Percentiles rank a stretch among this genome's conserved stretches.
phyloP scores from a whole-genome alignment of 2,329 filamentous ascomycete genomes.

The Claviceps pusilla region DNA sequence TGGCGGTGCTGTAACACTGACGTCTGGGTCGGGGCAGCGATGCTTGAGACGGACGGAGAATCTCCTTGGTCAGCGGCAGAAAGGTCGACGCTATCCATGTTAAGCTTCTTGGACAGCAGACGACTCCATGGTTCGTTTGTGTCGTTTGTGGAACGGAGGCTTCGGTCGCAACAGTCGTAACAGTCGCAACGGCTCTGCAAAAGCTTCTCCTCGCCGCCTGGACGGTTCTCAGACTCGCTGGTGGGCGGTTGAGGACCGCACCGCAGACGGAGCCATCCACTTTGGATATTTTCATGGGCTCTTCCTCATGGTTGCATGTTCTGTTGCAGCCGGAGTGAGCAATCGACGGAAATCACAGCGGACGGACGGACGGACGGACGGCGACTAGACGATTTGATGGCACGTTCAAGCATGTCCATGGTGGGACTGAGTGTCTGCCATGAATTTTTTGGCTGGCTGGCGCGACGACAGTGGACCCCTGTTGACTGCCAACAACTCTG shows the following conservation, averaged over 20 bases:
- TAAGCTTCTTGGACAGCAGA: conserved; percentile 19
- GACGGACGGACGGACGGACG: neutral
- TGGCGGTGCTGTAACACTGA: conserved; percentile 14
- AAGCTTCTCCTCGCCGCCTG: conserved; percentile 13
- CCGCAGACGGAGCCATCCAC: conserved; percentile 45
- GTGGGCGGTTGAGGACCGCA: conserved; percentile 35
- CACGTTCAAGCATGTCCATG: neutral
- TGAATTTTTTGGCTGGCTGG: neutral
- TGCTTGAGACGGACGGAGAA: conserved; percentile 6
- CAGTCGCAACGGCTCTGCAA: conserved; percentile 9
- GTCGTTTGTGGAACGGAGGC: conserved; percentile 6
- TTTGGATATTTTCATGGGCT: conserved; percentile 46
- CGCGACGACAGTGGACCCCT: neutral
- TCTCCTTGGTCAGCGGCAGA: conserved; percentile 14
- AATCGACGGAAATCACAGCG: neutral
- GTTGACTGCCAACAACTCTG: too few species aligned
- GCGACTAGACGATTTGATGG: neutral
- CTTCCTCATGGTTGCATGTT: conserved; percentile 30
- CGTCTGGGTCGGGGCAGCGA: conserved; percentile 5
- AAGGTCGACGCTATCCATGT: conserved; percentile 29
- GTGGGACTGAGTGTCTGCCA: neutral
- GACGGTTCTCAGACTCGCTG: conserved; percentile 13
- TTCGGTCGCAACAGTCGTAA: conserved; percentile 6
- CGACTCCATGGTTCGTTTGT: conserved; percentile 1
- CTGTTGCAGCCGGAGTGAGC: neutral